Percentiles rank a stretch among this genome's conserved stretches.
phyloP scores from a whole-genome alignment of 768 basidiomycete genomes.

The Russula sp. region DNA sequence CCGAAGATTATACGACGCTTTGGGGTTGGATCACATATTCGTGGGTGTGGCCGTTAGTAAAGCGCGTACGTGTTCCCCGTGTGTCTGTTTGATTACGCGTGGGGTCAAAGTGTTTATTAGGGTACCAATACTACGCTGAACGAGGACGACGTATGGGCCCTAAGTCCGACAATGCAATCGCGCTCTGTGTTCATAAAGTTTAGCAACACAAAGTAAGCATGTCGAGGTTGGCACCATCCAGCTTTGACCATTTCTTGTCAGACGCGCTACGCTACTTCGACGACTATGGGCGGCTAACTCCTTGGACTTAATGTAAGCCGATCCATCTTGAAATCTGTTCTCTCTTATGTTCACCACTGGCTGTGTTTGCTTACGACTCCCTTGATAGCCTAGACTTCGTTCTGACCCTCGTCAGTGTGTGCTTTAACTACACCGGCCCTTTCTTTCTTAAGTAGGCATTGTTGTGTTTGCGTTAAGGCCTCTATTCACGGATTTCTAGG shows the following conservation, averaged over 20 bases:
- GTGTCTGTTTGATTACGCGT: neutral
- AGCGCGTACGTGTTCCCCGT: conserved; percentile 39
- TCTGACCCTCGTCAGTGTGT: conserved; percentile 65
- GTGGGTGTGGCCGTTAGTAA: conserved; percentile 68
- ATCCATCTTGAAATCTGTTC: neutral
- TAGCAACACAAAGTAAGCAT: conserved; percentile 32
- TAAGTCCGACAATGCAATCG: conserved; percentile 67
- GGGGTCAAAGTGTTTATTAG: conserved; percentile 18
- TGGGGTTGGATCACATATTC: conserved; percentile 68
- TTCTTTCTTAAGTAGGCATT: conserved; percentile 68
- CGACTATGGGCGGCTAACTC: conserved; percentile 48
- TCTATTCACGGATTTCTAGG: conserved; percentile 29
- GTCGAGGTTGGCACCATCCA: neutral
- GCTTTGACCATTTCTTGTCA: conserved; percentile 5
- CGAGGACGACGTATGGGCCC: conserved; percentile 67
- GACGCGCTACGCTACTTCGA: conserved; percentile 42
- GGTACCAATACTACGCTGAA: conserved; percentile 54
- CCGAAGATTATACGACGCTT: conserved; percentile 74
- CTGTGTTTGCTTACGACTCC: neutral
- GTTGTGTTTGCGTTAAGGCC: neutral
- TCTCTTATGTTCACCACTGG: neutral
- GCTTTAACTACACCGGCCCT: conserved; percentile 77
- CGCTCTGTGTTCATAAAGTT: conserved; percentile 59
- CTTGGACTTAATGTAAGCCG: conserved; percentile 40
- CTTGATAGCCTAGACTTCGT: conserved; percentile 50